A percentile compares a stretch with the other conserved stretches of the same genome.
These are phyloP conservation scores for Trametes polyzona DNA, from an alignment of 1,284 basidiomycete species.

Conservation along the genomic window DNA sequence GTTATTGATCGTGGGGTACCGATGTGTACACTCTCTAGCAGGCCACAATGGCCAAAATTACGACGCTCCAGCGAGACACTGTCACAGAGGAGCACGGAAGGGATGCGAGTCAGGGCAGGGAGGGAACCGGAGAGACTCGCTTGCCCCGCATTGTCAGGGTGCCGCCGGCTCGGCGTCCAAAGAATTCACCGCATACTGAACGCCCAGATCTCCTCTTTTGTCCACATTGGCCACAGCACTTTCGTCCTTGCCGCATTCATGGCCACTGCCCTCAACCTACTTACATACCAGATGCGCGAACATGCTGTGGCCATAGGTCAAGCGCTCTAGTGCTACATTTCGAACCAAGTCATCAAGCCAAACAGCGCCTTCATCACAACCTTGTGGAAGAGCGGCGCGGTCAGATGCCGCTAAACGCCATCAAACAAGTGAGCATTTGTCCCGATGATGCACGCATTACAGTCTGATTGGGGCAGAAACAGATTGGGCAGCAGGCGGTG, in stretches of 20 bases:
- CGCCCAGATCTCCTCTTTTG: too few relatives aligned
- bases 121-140: not conserved
- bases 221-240: not conserved
- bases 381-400: not conserved
- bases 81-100: too few relatives aligned
- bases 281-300: too few relatives aligned
- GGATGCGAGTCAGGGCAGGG: too few relatives aligned
- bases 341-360: not conserved
- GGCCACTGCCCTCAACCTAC: too few relatives aligned
- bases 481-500: not conserved
- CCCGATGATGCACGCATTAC: constrained; percentile 7
- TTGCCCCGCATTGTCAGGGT: not conserved
- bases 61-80: too few relatives aligned
- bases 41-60: too few relatives aligned
- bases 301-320: too few relatives aligned
- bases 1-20: too few relatives aligned
- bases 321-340: too few relatives aligned
- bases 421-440: constrained; percentile 5
- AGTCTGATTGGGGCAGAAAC: constrained; percentile 7
- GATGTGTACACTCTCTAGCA: too few relatives aligned
- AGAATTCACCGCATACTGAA: not conserved
- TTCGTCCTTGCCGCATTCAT: not conserved
- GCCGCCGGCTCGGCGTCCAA: not conserved
- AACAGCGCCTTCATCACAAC: constrained; percentile 4
- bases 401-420: not conserved